These are phyloP conservation scores for Penicillium mononematosum DNA, from an alignment of 495 filamentous ascomycete genomes.

Conservation along the genomic window DNA sequence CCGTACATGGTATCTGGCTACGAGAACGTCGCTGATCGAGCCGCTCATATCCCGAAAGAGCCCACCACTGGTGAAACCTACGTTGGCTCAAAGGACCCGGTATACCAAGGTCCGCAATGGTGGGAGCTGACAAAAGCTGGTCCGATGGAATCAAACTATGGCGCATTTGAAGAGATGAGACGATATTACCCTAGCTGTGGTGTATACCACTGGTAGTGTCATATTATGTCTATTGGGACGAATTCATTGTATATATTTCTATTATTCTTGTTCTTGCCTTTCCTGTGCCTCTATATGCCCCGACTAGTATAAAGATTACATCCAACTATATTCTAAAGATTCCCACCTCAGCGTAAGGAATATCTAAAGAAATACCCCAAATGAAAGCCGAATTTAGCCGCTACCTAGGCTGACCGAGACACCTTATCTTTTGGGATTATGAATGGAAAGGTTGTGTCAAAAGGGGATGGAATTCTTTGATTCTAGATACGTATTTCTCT, in stretches of 20 bases:
- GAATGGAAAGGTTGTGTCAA: not conserved
- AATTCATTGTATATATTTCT: not conserved
- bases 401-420: not conserved
- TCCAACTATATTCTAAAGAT: not conserved
- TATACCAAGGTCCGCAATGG: slow-evolving; percentile 53
- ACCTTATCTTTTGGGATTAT: not conserved
- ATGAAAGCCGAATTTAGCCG: not conserved
- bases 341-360: not conserved
- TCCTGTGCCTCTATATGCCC: not conserved
- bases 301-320: not conserved
- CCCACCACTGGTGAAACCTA: slow-evolving; percentile 47
- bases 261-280: not conserved
- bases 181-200: slow-evolving; percentile 12
- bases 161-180: slow-evolving; percentile 46
- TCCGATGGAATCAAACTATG: slow-evolving; percentile 62
- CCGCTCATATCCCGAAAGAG: slow-evolving; percentile 19
- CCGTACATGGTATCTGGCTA: slow-evolving; percentile 74
- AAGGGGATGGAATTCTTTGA: slow-evolving; percentile 1
- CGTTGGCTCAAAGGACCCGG: slow-evolving; percentile 58
- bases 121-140: slow-evolving; percentile 43
- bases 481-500: slow-evolving; percentile 7
- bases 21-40: slow-evolving; percentile 47
- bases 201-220: slow-evolving; percentile 3
- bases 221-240: not conserved
- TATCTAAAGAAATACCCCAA: not conserved